Base-by-base conservation (phyloP, 129 eudicot genomes). In the Lactuca saligna region DNA sequence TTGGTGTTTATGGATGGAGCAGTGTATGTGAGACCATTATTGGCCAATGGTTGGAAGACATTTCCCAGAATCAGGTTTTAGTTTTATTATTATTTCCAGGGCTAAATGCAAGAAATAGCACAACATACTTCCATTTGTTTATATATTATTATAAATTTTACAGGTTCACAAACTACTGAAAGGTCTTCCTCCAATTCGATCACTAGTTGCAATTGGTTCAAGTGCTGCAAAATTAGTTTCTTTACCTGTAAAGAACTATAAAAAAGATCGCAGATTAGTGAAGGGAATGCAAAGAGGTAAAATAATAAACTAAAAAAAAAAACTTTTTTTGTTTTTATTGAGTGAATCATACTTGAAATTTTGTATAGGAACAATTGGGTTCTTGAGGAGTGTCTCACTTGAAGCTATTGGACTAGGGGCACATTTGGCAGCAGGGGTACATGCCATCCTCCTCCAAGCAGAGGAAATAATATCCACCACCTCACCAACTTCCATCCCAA, bases 251-350 rank as follows among this genome's bases (percentile, higher is more conserved):
- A 89, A 85, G 81, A 93, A 65, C 81, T 93, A 89, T 60, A 87
- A 61, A 82, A 89, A 87, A 85, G 97, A 93, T 76, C 82, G 84
- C 49, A 89, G 82, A 79, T 48, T 93, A 80, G 78, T 93, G 10
- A 93, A 93, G 84, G 99, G 97, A 61, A 63, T 93, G 81, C 99
- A 93, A 83, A 87, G 99, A 90, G 99, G 99, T 93, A 81, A 66
- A 37, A 4, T 50, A 34, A 14, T 72, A 20, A 51, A 66, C 33
- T 5, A 3, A 3, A 11, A 46, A 37, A 66, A 14, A 66, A 7
- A 8, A 12, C 7, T 67, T 54, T 12, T 11, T 12, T 11, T 65
- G 34, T 31, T 1, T 39, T 58, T 33, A 8, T 64, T 64, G 2
- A 2, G 42, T 59, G 17, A 34, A 58, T 13, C 17, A 25, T 15